Percentiles rank a stretch among this genome's conserved stretches.
Evolutionary conservation across 148 eudicot genomes (phyloP).

Genomic region (Drosera capensis): DNA sequence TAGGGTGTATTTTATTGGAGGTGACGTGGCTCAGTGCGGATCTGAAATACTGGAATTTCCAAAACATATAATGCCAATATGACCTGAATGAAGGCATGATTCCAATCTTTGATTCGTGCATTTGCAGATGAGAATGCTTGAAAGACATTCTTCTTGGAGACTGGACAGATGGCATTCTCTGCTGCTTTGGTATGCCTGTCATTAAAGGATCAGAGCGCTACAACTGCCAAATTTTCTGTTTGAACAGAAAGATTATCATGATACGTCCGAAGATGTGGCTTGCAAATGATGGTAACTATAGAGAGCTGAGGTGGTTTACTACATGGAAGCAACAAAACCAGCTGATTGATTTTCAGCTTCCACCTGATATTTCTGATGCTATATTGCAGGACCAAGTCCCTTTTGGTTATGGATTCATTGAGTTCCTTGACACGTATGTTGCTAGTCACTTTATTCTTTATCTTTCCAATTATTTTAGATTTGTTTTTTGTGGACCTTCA

Average conservation of each 20-base stretch:
- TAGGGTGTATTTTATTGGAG: too few species aligned
- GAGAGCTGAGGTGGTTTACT: conserved; percentile 93
- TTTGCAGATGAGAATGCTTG: conserved; percentile 88
- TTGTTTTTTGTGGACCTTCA: too few species aligned
- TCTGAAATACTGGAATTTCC: too few species aligned
- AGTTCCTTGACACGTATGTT: conserved; percentile 76
- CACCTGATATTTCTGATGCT: conserved; percentile 47
- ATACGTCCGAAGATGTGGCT: conserved; percentile 94
- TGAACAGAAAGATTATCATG: conserved; percentile 78
- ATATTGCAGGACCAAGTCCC: conserved; percentile 50
- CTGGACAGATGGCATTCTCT: conserved; percentile 77
- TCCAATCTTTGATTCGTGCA: neutral
- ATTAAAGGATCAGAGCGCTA: conserved; percentile 74
- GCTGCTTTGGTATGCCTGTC: conserved; percentile 96
- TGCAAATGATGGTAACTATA: conserved; percentile 91
- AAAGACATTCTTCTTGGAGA: conserved; percentile 64
- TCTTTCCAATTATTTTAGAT: too few species aligned
- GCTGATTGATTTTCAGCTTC: conserved; percentile 66
- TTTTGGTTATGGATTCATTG: conserved; percentile 79
- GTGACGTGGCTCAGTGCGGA: too few species aligned
- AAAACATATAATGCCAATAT: too few species aligned
- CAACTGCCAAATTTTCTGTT: conserved; percentile 82
- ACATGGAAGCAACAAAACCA: conserved; percentile 69
- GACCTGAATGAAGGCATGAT: neutral
- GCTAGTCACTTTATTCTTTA: neutral